These are phyloP conservation scores for Penicillium sp. DNA, from an alignment of 2,329 filamentous ascomycete genomes.

Conservation along the genomic window DNA sequence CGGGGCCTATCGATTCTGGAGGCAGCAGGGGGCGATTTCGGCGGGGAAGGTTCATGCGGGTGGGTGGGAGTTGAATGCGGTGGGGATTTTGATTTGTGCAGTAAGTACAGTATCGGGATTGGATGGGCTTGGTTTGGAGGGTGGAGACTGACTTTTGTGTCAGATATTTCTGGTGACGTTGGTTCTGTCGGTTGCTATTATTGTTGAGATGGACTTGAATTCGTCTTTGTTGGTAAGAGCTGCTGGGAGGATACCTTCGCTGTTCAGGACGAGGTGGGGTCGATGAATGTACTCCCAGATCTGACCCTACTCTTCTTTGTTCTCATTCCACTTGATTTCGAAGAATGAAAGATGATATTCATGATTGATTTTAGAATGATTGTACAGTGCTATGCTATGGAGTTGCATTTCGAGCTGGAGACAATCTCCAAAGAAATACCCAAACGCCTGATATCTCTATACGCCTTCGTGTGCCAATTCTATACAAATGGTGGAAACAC, in stretches of 20 bases:
- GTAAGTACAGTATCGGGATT: conserved; percentile 50
- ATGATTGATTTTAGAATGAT: not conserved
- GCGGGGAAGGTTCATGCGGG: conserved; percentile 61
- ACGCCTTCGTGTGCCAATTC: not conserved
- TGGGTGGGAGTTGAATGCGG: conserved; percentile 60
- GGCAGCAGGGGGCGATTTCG: conserved; percentile 62
- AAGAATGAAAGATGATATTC: not conserved
- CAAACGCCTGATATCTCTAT: not conserved
- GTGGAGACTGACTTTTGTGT: conserved; percentile 3
- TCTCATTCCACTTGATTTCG: not conserved
- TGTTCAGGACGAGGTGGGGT: not conserved
- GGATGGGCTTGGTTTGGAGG: not conserved
- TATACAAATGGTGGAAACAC: not conserved
- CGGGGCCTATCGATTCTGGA: conserved; percentile 63
- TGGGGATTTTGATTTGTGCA: conserved; percentile 52
- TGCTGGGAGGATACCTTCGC: not conserved
- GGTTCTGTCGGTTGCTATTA: conserved; percentile 24
- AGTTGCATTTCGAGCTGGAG: not conserved
- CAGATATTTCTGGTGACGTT: conserved; percentile 28
- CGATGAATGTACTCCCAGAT: too few relatives aligned
- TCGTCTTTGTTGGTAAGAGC: not conserved
- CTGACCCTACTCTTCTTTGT: too few relatives aligned
- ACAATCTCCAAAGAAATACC: not conserved
- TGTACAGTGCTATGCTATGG: not conserved
- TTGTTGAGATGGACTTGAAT: conserved; percentile 21